Evolutionary conservation across 1,284 basidiomycete species (phyloP), one percentile per base, ranked within the genome.

Genomic region (Thecaphora frezii): DNA sequence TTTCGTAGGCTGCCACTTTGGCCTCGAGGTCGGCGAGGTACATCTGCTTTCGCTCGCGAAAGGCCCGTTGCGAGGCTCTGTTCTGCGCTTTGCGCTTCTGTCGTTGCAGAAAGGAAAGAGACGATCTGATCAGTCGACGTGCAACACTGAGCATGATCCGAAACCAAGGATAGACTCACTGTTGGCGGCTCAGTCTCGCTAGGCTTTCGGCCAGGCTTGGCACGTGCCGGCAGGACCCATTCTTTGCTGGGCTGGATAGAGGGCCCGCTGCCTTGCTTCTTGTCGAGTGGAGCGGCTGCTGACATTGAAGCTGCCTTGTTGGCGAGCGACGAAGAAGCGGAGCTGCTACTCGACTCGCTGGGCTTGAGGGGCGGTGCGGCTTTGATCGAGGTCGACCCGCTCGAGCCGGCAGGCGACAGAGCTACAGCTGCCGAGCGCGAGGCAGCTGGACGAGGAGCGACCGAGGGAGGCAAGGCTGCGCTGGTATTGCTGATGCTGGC

Each of bases 161-260:
- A n/a, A n/a, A n/a, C n/a, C n/a, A n/a, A n/a, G n/a, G n/a, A n/a
- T n/a, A 9, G 1, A 51, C 61, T 52, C 44, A 64, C 52, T 10
- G 76, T 78, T 21, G 70, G 63, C 0, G 73, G 75, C 41, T 75
- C 72, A 3, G 66, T 62, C 38, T 68, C 71, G 23, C 68, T 71
- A 1, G 75, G 76, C 55, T 78, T 78, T 8, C 76, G 66, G n/a
- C 76, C 76, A 0, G 76, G 74, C 37, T 78, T 78, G 44, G 75
- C 73, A 1, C 76, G 66, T 16, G 69, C 67, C 10, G 76, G 76
- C 1, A 78, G 62, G 10, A 78, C 75, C 76, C 75, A 77, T 48
- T 74, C 66, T 43, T 73, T 73, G 44, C 56, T 63, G 0, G 75
- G 74, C 53, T 75, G 70, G 3, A 76, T 55, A 4, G 72, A 47